These are phyloP conservation scores for Spathaspora gorwiae DNA, from an alignment of 805 yeast species.

Conservation along the genomic window DNA sequence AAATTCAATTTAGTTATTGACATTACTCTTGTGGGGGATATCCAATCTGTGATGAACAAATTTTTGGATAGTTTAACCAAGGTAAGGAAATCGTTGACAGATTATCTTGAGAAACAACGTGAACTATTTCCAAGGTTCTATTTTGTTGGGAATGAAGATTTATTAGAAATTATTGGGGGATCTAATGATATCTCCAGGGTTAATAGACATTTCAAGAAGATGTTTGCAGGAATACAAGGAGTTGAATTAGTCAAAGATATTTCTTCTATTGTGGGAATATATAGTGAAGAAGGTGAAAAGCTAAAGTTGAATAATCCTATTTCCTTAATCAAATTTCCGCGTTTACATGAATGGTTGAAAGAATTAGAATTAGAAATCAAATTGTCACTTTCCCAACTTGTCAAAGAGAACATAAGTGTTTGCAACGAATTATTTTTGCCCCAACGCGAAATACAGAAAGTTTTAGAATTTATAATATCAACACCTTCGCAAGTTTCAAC, in stretches of 20 bases:
- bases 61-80: constrained; percentile 51
- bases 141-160: constrained; percentile 86
- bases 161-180: constrained; percentile 77
- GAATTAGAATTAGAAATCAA: constrained; percentile 53
- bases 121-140: constrained; percentile 75
- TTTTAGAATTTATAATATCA: constrained; percentile 26
- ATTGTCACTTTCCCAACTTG: constrained; percentile 38
- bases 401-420: constrained; percentile 23
- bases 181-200: constrained; percentile 42
- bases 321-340: constrained; percentile 33
- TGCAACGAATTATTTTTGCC: constrained; percentile 4
- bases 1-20: constrained; percentile 53
- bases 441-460: neutral
- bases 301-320: constrained; percentile 43
- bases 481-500: constrained; percentile 56
- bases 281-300: constrained; percentile 64
- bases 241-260: constrained; percentile 32
- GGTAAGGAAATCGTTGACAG: constrained; percentile 63
- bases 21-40: constrained; percentile 44
- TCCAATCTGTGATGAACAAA: constrained; percentile 44
- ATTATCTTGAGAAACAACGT: constrained; percentile 77
- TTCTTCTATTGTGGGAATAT: constrained; percentile 40
- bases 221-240: constrained; percentile 62
- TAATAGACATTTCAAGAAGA: constrained; percentile 59
- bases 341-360: constrained; percentile 59